These are phyloP conservation scores for Kodamaea leandrae DNA, from an alignment of 805 yeast genomes.

Conservation along the genomic window DNA sequence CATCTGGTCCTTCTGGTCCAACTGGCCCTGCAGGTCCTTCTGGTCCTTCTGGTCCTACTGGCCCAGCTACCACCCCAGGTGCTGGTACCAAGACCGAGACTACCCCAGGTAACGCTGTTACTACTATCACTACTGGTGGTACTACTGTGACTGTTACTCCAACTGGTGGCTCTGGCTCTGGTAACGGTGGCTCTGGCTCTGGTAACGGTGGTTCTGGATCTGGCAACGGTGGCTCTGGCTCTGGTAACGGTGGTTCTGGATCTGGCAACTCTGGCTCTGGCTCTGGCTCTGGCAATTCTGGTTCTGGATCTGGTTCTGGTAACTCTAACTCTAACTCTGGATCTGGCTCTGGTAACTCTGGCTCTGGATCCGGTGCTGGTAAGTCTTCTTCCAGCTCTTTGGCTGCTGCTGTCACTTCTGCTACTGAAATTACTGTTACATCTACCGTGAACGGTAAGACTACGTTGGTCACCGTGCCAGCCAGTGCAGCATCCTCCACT, in stretches of 20 bases:
- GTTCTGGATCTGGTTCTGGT: not conserved
- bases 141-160: not conserved
- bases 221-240: not conserved
- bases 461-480: slow-evolving; percentile 9
- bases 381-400: not conserved
- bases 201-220: not conserved
- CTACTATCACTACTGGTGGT: not conserved
- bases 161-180: not conserved
- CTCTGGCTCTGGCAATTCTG: slow-evolving; percentile 1
- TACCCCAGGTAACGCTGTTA: not conserved
- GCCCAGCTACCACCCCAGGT: not conserved
- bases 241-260: not conserved
- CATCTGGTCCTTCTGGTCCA: slow-evolving; percentile 1
- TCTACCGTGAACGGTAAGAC: slow-evolving; percentile 7
- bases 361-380: slow-evolving; percentile 1
- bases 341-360: not conserved
- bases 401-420: not conserved
- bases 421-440: slow-evolving; percentile 6
- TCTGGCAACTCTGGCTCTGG: slow-evolving; percentile 1
- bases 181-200: not conserved
- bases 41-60: slow-evolving; percentile 3
- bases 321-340: not conserved
- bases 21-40: not conserved
- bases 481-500: slow-evolving; percentile 2
- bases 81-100: not conserved